These are phyloP conservation scores for Mucor piriformis DNA, from an alignment of 371 early-diverging fungal genomes.

Conservation along the genomic window DNA sequence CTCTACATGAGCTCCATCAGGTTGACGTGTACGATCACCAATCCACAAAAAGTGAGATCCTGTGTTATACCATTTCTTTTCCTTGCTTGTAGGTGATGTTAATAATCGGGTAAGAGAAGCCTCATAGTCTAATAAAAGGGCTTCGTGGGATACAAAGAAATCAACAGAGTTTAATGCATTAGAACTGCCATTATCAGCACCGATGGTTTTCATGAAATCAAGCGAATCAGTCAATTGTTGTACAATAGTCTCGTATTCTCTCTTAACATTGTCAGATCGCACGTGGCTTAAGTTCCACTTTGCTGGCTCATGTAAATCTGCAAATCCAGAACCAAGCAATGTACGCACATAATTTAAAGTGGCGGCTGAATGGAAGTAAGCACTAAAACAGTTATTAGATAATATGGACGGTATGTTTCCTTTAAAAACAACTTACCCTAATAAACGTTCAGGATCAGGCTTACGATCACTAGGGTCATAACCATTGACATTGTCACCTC, in stretches of 20 bases:
- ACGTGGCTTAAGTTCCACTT: constrained; percentile 93
- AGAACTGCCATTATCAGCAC: constrained; percentile 61
- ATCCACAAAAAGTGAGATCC: constrained; percentile 97
- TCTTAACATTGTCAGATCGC: constrained; percentile 73
- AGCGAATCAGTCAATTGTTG: constrained; percentile 84
- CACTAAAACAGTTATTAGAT: constrained; percentile 42
- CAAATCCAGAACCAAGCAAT: constrained; percentile 79
- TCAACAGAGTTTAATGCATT: constrained; percentile 72
- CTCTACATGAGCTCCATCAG: constrained; percentile 94
- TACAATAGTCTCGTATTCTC: constrained; percentile 90
- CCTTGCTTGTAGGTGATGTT: constrained; percentile 42
- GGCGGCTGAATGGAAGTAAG: constrained; percentile 97
- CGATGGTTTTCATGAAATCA: constrained; percentile 91
- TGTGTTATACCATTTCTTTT: constrained; percentile 60
- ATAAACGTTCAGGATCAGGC: constrained; percentile 93
- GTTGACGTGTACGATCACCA: constrained; percentile 96
- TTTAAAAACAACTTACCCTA: constrained; percentile 57
- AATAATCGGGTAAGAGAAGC: constrained; percentile 76
- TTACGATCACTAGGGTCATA: constrained; percentile 83
- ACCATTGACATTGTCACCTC: constrained; percentile 97
- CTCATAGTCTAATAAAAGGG: constrained; percentile 91
- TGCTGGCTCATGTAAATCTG: constrained; percentile 89
- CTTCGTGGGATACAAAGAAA: constrained; percentile 94
- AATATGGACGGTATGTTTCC: neutral
- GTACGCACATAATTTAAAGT: constrained; percentile 94